Evolutionary conservation across 768 basidiomycete species (phyloP).

Genomic region (Mrakia gelida): DNA sequence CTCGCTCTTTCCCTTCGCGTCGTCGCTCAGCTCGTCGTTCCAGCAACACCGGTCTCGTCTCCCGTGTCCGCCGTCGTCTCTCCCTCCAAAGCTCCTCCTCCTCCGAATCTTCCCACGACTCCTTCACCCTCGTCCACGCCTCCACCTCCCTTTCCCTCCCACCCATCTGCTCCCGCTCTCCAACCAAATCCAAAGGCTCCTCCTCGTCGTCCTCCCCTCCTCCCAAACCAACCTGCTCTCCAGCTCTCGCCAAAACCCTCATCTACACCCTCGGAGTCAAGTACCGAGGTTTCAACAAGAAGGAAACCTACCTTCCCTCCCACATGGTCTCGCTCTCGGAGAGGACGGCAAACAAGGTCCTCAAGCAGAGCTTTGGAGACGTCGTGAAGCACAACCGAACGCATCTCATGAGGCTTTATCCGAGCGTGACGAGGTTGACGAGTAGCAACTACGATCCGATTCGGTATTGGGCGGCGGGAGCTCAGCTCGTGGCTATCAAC

Average conservation of each 20-base stretch:
- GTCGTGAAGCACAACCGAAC: constrained; percentile 79
- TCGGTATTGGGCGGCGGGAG: constrained; percentile 81
- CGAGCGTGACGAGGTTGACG: constrained; percentile 71
- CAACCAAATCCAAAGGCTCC: constrained; percentile 29
- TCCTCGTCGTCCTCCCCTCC: constrained; percentile 1
- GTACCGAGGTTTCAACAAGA: constrained; percentile 82
- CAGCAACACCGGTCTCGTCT: not conserved
- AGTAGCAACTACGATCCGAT: constrained; percentile 87
- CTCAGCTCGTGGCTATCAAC: constrained; percentile 88
- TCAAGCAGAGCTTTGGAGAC: constrained; percentile 56
- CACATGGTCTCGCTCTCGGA: constrained; percentile 94
- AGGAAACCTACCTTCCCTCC: constrained; percentile 75
- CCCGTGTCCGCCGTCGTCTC: constrained; percentile 16
- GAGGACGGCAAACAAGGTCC: constrained; percentile 65
- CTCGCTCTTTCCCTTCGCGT: not conserved
- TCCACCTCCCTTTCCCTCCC: constrained; percentile 34
- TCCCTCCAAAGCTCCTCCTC: constrained; percentile 3
- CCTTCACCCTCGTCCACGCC: constrained; percentile 17
- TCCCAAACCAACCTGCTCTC: constrained; percentile 49
- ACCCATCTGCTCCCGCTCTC: constrained; percentile 36
- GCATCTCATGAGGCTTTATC: constrained; percentile 81
- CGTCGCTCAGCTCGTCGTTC: not conserved
- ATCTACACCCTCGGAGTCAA: constrained; percentile 96
- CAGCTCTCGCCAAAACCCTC: constrained; percentile 64
- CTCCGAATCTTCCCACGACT: constrained; percentile 18